These are phyloP conservation scores for Trichocladium uniseriatum DNA, from an alignment of 495 filamentous ascomycete genomes.

Conservation along the genomic window DNA sequence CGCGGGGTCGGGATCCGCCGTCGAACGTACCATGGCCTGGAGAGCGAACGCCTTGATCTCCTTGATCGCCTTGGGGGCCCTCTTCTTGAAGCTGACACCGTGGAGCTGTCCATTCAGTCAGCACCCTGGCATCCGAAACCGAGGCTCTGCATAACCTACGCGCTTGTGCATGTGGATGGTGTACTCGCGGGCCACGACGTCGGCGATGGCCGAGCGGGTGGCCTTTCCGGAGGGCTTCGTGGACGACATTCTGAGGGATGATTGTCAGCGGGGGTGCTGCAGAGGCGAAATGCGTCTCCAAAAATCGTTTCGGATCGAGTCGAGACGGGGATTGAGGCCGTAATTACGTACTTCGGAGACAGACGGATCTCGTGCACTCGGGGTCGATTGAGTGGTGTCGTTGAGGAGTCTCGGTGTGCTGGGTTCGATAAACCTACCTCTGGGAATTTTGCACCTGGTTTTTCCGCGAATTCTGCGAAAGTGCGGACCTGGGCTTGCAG, in stretches of 20 bases:
- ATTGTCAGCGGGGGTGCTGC: slow-evolving; percentile 9
- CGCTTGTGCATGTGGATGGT: slow-evolving; percentile 99
- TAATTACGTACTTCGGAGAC: slow-evolving; percentile 27
- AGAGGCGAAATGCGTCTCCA: not conserved
- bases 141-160: slow-evolving; percentile 51
- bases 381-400: slow-evolving; percentile 24
- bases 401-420: slow-evolving; percentile 25
- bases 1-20: slow-evolving; percentile 5
- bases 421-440: slow-evolving; percentile 22
- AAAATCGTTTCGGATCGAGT: slow-evolving; percentile 1
- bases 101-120: slow-evolving; percentile 56
- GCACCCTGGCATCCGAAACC: not conserved
- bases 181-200: slow-evolving; percentile 99
- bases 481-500: slow-evolving; percentile 27
- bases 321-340: slow-evolving; percentile 2
- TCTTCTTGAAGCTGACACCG: slow-evolving; percentile 99
- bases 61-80: slow-evolving; percentile 95
- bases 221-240: slow-evolving; percentile 60
- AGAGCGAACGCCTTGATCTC: slow-evolving; percentile 91
- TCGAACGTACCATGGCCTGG: slow-evolving; percentile 80
- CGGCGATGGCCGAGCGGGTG: slow-evolving; percentile 84
- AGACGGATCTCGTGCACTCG: slow-evolving; percentile 25
- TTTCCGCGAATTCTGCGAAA: slow-evolving; percentile 27
- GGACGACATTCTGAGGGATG: slow-evolving; percentile 56
- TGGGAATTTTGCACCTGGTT: slow-evolving; percentile 27